Evolutionary conservation across 2,329 filamentous ascomycete genomes (phyloP).

Genomic region (Fusarium verrucosum): DNA sequence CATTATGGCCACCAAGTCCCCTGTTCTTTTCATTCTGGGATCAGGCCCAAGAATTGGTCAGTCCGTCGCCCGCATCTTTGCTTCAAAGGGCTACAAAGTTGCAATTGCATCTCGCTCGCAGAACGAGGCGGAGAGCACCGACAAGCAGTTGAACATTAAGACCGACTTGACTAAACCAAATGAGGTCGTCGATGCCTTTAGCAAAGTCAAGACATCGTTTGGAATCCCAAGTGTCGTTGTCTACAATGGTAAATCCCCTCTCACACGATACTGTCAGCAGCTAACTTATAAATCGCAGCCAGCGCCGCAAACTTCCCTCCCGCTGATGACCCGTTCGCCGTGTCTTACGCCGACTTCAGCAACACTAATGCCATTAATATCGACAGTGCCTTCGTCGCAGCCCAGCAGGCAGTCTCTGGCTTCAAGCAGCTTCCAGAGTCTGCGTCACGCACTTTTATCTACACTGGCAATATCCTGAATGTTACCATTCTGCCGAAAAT

Average conservation of each 20-base stretch:
- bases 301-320: conserved; percentile 9
- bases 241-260: background rate
- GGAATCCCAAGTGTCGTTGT: conserved; percentile 36
- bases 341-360: conserved; percentile 21
- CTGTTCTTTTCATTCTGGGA: conserved; percentile 40
- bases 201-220: conserved; percentile 22
- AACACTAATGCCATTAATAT: conserved; percentile 16
- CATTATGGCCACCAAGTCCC: conserved; percentile 8
- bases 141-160: conserved; percentile 46
- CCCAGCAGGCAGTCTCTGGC: conserved; percentile 21
- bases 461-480: conserved; percentile 56
- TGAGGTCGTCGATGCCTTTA: conserved; percentile 23
- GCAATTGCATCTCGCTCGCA: conserved; percentile 39
- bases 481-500: conserved; percentile 43
- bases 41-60: conserved; percentile 42
- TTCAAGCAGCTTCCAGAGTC: conserved; percentile 43
- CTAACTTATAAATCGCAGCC: background rate
- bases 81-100: conserved; percentile 41
- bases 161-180: conserved; percentile 51
- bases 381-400: conserved; percentile 22
- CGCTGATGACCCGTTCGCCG: conserved; percentile 12
- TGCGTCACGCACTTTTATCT: conserved; percentile 54
- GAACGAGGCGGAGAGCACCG: conserved; percentile 33
- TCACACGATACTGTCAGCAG: accelerated
- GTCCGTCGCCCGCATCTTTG: conserved; percentile 36